phyloP scores from a whole-genome alignment of 176 grass and related monocot genomes.

The Oryza rufipogon region DNA sequence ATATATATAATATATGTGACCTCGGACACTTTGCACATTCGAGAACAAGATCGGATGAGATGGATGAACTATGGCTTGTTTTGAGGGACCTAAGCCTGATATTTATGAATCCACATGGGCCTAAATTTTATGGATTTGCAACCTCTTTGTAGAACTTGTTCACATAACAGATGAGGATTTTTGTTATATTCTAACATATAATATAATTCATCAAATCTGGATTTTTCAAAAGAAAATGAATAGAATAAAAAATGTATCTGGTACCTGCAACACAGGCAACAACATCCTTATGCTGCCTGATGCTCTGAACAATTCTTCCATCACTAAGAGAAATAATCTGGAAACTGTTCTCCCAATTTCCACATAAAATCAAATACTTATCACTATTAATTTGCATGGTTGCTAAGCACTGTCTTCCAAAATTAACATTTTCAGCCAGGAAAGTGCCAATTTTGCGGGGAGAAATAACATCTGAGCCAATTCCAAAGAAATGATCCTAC shows the following conservation, averaged over 20 bases:
- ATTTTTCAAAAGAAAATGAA: constrained; percentile 18
- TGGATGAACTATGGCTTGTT: constrained; percentile 9
- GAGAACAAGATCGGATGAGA: constrained; percentile 16
- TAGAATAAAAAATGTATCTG: constrained; percentile 33
- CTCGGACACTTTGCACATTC: neutral
- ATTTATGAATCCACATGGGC: neutral
- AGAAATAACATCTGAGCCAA: constrained; percentile 89
- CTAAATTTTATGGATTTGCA: neutral
- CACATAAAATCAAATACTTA: constrained; percentile 89
- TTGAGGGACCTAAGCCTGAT: constrained; percentile 10
- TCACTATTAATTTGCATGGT: constrained; percentile 80
- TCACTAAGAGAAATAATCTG: constrained; percentile 91
- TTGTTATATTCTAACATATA: neutral
- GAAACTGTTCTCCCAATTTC: constrained; percentile 99
- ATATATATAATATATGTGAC: neutral
- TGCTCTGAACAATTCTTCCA: constrained; percentile 95
- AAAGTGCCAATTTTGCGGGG: constrained; percentile 85
- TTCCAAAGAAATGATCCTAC: constrained; percentile 94
- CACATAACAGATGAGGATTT: neutral
- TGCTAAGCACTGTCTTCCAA: constrained; percentile 82
- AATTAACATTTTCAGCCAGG: constrained; percentile 90
- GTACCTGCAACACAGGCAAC: constrained; percentile 95
- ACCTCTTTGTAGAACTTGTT: neutral
- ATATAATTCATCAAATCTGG: constrained; percentile 38
- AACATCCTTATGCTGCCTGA: constrained; percentile 96